phyloP scores from a whole-genome alignment of 768 basidiomycete species.

The Amanita brunnescens region DNA sequence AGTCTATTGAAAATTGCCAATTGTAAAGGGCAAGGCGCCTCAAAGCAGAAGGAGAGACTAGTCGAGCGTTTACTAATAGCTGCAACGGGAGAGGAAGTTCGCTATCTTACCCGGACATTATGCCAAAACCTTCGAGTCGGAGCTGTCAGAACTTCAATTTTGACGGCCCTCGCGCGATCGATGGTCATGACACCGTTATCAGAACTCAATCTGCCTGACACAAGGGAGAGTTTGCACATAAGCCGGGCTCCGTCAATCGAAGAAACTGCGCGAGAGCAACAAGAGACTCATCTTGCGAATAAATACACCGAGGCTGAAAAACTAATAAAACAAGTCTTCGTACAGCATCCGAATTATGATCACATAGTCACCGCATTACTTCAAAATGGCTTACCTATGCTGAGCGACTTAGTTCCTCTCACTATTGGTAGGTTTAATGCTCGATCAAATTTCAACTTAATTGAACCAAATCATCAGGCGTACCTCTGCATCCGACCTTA shows the following conservation, averaged over 20 bases:
- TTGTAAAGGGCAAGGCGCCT: constrained; percentile 68
- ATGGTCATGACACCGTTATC: constrained; percentile 47
- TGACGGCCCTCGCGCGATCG: constrained; percentile 73
- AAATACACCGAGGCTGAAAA: constrained; percentile 52
- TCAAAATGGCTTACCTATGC: constrained; percentile 48
- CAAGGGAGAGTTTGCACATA: constrained; percentile 15
- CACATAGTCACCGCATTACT: constrained; percentile 57
- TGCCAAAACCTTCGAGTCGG: constrained; percentile 78
- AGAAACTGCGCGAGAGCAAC: constrained; percentile 18
- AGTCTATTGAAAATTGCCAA: constrained; percentile 57
- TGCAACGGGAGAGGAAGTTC: constrained; percentile 80
- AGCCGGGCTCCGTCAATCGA: constrained; percentile 19
- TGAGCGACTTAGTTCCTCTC: constrained; percentile 54
- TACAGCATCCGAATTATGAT: constrained; percentile 70
- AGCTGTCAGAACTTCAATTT: constrained; percentile 75
- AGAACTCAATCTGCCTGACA: constrained; percentile 9
- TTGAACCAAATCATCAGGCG: constrained; percentile 30
- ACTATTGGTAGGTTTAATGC: constrained; percentile 48
- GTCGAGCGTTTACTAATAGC: constrained; percentile 79
- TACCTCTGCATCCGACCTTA: constrained; percentile 79
- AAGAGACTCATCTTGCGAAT: constrained; percentile 26
- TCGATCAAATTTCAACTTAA: neutral
- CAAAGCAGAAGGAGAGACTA: constrained; percentile 66
- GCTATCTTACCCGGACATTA: constrained; percentile 71
- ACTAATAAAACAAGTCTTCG: constrained; percentile 63